Conservation (phyloP, 306 rosid species). For the Sindora glabra region DNA sequence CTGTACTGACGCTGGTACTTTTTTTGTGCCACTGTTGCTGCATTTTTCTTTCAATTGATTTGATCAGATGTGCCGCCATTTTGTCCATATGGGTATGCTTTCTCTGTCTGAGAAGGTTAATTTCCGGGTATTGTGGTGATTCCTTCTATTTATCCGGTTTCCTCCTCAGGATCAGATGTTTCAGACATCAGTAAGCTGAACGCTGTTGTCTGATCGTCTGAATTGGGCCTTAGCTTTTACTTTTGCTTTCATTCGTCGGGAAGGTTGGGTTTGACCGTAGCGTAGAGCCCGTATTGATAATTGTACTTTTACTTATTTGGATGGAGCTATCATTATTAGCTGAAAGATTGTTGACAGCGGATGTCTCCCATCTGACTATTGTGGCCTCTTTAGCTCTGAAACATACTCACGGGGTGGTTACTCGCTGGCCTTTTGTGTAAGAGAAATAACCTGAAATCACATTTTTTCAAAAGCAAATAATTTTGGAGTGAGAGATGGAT, state of each 20-base stretch:
- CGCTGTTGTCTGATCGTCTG: slow-evolving; percentile 19
- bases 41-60: slow-evolving; percentile 39
- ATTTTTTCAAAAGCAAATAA: slow-evolving; percentile 14
- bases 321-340: slow-evolving; percentile 19
- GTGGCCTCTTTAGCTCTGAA: slow-evolving; percentile 30
- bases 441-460: slow-evolving; percentile 1
- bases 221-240: slow-evolving; percentile 48
- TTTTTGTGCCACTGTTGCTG: slow-evolving; percentile 14
- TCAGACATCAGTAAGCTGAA: slow-evolving; percentile 27
- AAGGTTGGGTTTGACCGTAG: slow-evolving; percentile 67
- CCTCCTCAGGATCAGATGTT: neutral
- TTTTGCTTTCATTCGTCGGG: slow-evolving; percentile 52
- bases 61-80: slow-evolving; percentile 95
- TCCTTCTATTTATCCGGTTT: slow-evolving; percentile 13
- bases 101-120: slow-evolving; percentile 25
- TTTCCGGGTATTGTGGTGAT: slow-evolving; percentile 19
- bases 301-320: too few relatives aligned
- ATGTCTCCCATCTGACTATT: slow-evolving; percentile 6
- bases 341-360: slow-evolving; percentile 27
- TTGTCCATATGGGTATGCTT: slow-evolving; percentile 33
- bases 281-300: slow-evolving; percentile 16
- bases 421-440: slow-evolving; percentile 19
- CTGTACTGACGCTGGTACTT: slow-evolving; percentile 24
- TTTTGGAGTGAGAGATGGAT: neutral
- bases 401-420: slow-evolving; percentile 47